Conservation (phyloP, 306 rosid species). For the Cyclanthera cordifolia region DNA sequence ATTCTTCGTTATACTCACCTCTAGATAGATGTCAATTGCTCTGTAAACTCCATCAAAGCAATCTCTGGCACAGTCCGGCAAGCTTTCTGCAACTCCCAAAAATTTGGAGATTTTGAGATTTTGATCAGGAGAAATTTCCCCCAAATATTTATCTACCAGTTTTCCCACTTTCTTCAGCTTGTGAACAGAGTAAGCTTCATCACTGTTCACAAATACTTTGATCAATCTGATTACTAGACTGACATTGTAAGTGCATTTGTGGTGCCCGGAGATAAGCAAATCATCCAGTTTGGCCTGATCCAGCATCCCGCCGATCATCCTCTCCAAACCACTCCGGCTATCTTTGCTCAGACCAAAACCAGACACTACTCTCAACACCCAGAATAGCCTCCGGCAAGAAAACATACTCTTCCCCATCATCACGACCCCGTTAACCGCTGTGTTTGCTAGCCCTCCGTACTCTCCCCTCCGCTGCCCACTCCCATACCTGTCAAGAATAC, state of each 20-base stretch:
- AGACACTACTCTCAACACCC: conserved; percentile 50
- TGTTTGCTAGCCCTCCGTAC: conserved; percentile 44
- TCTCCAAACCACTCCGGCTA: conserved; percentile 43
- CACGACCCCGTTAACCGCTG: conserved; percentile 46
- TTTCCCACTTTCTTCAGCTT: conserved; percentile 55
- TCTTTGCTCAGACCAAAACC: conserved; percentile 39
- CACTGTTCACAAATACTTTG: conserved; percentile 31
- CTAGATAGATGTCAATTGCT: conserved; percentile 69
- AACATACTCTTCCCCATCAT: conserved; percentile 32
- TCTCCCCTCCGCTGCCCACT: conserved; percentile 22
- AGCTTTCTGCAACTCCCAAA: conserved; percentile 50
- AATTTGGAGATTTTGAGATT: conserved; percentile 57
- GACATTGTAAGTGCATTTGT: conserved; percentile 52
- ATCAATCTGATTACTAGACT: conserved; percentile 52
- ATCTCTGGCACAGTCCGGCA: conserved; percentile 59
- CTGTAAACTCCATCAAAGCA: conserved; percentile 56
- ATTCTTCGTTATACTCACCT: conserved; percentile 25
- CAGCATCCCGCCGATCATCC: conserved; percentile 52
- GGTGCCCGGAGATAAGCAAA: conserved; percentile 31
- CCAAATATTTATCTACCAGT: conserved; percentile 50
- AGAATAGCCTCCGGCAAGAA: conserved; percentile 55
- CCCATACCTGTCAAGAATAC: background rate
- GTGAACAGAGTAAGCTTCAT: conserved; percentile 12
- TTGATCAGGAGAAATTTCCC: conserved; percentile 65
- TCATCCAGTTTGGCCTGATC: conserved; percentile 64